A percentile compares a stretch with the other conserved stretches of the same genome.
Evolutionary conservation across 2,329 filamentous ascomycete species (phyloP).

Genomic region (Dothiorella sarmentorum): DNA sequence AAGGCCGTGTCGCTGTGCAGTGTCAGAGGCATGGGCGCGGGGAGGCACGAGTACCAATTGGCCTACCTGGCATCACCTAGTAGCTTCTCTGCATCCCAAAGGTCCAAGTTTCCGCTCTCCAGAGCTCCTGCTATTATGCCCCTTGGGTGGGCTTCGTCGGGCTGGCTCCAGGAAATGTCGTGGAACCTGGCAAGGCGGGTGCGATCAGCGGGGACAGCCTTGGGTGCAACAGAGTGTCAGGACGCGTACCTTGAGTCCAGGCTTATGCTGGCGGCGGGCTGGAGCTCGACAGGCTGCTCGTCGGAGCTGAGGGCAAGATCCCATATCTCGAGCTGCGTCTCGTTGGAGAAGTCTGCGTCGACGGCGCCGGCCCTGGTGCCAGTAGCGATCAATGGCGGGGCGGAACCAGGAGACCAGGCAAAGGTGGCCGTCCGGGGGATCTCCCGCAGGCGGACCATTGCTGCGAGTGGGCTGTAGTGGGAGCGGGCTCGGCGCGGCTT

Average conservation of each 20-base stretch:
- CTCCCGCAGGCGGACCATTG: constrained; percentile 94
- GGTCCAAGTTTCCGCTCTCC: constrained; percentile 87
- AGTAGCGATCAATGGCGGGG: constrained; percentile 80
- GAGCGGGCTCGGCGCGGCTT: constrained; percentile 4
- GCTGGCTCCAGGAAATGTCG: constrained; percentile 90
- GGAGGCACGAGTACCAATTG: not conserved
- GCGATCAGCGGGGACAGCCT: not conserved
- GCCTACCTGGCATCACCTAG: constrained; percentile 49
- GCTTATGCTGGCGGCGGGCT: constrained; percentile 76
- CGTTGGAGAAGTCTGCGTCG: constrained; percentile 94
- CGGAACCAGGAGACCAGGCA: constrained; percentile 84
- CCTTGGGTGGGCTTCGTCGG: constrained; percentile 71
- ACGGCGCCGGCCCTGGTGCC: constrained; percentile 94
- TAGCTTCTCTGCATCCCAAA: constrained; percentile 84
- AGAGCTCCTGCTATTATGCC: constrained; percentile 94
- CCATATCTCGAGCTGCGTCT: constrained; percentile 96
- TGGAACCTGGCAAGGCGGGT: constrained; percentile 66
- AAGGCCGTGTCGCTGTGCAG: constrained; percentile 60
- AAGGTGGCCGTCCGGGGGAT: constrained; percentile 96
- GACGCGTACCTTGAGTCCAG: constrained; percentile 80
- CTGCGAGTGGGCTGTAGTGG: no score
- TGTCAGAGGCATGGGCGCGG: constrained; percentile 26
- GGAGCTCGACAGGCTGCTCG: constrained; percentile 74
- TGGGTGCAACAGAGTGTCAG: not conserved
- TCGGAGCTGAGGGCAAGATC: constrained; percentile 79